phyloP scores from a whole-genome alignment of 1,284 basidiomycete genomes.

The Leccinum subrobustum region DNA sequence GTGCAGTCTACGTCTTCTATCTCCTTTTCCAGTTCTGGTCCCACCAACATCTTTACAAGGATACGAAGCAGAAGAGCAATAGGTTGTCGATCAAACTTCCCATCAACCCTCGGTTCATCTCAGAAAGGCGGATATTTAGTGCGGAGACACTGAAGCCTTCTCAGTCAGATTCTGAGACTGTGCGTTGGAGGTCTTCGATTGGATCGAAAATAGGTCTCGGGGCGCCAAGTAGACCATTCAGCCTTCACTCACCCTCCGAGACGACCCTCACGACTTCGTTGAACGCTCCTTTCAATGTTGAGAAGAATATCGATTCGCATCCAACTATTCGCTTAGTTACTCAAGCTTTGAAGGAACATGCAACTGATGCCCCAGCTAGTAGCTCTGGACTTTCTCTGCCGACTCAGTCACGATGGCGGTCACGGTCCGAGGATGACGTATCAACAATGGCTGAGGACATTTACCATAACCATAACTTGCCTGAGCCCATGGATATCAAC shows the following conservation, averaged over 20 bases:
- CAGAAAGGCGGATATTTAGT: slow-evolving; percentile 27
- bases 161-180: slow-evolving; percentile 25
- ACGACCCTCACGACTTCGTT: slow-evolving; percentile 22
- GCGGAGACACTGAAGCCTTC: slow-evolving; percentile 20
- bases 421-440: slow-evolving; percentile 19
- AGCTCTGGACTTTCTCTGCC: slow-evolving; percentile 7
- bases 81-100: slow-evolving; percentile 38
- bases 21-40: slow-evolving; percentile 88
- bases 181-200: slow-evolving; percentile 14
- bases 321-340: slow-evolving; percentile 28
- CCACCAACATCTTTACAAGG: slow-evolving; percentile 78
- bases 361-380: not conserved
- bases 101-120: slow-evolving; percentile 32
- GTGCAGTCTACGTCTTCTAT: slow-evolving; percentile 68
- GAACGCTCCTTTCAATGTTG: slow-evolving; percentile 3
- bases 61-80: slow-evolving; percentile 47
- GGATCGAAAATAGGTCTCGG: slow-evolving; percentile 12
- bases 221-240: slow-evolving; percentile 9
- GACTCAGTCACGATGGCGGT: slow-evolving; percentile 7
- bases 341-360: slow-evolving; percentile 8
- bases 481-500: slow-evolving; percentile 18
- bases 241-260: slow-evolving; percentile 28
- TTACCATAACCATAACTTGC: slow-evolving; percentile 8
- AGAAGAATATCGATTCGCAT: slow-evolving; percentile 11
- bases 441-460: slow-evolving; percentile 7